Conservation (phyloP, 345 rosid species). For the Brassica juncea region DNA sequence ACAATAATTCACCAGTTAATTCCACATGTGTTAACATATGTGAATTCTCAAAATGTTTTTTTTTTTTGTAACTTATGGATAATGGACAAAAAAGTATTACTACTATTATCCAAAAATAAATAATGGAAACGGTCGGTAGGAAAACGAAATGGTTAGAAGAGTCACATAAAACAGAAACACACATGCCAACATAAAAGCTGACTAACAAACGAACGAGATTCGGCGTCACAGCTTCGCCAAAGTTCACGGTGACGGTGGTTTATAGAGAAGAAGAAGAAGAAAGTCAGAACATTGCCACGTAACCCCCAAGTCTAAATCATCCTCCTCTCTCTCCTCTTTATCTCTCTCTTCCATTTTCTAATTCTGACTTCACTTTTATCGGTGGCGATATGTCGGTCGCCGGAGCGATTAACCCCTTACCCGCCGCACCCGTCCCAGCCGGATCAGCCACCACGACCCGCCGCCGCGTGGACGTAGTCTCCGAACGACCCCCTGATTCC, state of each 20-base stretch:
- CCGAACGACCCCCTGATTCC: conserved; percentile 38
- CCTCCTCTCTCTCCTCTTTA: neutral
- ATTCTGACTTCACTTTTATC: neutral
- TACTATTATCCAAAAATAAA: neutral
- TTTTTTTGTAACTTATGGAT: too few species aligned
- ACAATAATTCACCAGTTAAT: too few species aligned
- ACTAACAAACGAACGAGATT: neutral
- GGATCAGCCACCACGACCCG: conserved; percentile 58
- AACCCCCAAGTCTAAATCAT: neutral
- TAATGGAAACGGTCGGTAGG: neutral
- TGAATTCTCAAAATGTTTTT: neutral
- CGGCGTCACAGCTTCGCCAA: conserved; percentile 27
- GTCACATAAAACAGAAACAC: conserved; percentile 9
- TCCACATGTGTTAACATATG: too few species aligned
- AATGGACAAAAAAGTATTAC: too few species aligned
- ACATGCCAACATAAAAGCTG: conserved; percentile 10
- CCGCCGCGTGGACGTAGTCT: conserved; percentile 55
- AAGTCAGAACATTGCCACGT: conserved; percentile 26
- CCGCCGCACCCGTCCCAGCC: conserved; percentile 44
- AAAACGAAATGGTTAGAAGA: conserved; percentile 18
- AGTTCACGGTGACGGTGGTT: conserved; percentile 26
- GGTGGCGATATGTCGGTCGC: conserved; percentile 57
- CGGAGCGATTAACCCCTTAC: conserved; percentile 46
- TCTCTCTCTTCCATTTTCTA: neutral
- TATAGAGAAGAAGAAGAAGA: conserved; percentile 9